Evolutionary conservation across 1,284 basidiomycete species (phyloP).

Genomic region (Tremellales sp.): DNA sequence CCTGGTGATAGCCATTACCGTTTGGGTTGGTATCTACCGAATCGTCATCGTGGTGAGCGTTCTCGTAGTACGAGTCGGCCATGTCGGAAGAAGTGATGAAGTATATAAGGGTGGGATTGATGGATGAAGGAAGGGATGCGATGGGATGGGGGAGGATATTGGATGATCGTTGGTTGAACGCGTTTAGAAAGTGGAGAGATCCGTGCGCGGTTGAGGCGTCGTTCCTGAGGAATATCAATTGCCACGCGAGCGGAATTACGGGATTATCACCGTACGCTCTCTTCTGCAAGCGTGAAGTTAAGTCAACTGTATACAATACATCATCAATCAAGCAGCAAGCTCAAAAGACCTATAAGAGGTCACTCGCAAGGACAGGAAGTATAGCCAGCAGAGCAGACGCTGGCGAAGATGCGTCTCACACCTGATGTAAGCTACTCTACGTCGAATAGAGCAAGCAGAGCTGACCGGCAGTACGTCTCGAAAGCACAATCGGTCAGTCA

Average conservation of each 20-base stretch:
- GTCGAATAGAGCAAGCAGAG: background rate
- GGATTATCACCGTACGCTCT: too few relatives aligned
- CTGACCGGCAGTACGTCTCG: conserved; percentile 39
- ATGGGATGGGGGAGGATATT: too few relatives aligned
- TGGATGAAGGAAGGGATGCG: background rate
- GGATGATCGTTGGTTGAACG: too few relatives aligned
- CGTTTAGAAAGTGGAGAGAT: too few relatives aligned
- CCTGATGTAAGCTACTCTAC: conserved; percentile 41
- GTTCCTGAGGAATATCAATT: too few relatives aligned
- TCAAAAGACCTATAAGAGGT: background rate
- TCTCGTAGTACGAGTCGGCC: conserved; percentile 39
- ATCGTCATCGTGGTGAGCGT: background rate
- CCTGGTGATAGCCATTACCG: background rate
- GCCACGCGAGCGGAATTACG: background rate
- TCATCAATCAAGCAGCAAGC: background rate
- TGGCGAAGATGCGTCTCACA: conserved; percentile 46
- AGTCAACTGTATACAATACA: background rate
- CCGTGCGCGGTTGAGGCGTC: too few relatives aligned
- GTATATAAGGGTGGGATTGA: background rate
- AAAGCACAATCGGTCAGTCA: conserved; percentile 43
- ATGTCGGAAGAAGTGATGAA: conserved; percentile 15
- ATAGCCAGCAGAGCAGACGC: background rate
- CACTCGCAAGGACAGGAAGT: background rate
- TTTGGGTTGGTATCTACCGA: background rate
- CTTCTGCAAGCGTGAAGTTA: too few relatives aligned